These are phyloP conservation scores for Rhizophora mangle DNA, from an alignment of 345 rosid genomes.

Conservation along the genomic window DNA sequence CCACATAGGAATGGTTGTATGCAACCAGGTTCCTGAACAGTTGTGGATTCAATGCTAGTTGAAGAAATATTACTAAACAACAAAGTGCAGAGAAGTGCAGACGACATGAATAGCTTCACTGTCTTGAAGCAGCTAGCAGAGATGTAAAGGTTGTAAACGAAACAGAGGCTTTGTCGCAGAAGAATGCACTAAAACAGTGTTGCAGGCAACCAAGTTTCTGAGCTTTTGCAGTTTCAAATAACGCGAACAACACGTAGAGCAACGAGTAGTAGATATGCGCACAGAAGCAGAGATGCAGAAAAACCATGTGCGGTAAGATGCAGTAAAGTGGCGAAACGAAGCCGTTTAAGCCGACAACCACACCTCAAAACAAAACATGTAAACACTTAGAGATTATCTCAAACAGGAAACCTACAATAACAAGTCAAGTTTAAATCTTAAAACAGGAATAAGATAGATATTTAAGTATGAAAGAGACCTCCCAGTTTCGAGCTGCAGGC, in stretches of 20 bases:
- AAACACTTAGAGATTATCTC: conserved; percentile 42
- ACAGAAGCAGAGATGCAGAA: conserved; percentile 46
- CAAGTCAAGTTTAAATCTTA: conserved; percentile 22
- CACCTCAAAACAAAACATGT: conserved; percentile 64
- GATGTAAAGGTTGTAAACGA: conserved; percentile 4
- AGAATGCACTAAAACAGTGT: conserved; percentile 20
- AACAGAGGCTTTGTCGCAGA: conserved; percentile 38
- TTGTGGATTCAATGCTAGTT: conserved; percentile 19
- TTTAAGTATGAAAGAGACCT: conserved; percentile 53
- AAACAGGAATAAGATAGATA: conserved; percentile 32
- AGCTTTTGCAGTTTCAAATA: conserved; percentile 24
- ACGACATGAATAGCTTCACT: conserved; percentile 24
- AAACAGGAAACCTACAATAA: conserved; percentile 22
- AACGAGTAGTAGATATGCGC: conserved; percentile 35
- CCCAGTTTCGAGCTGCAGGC: conserved; percentile 45
- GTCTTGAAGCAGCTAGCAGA: conserved; percentile 27
- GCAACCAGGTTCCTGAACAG: conserved; percentile 6
- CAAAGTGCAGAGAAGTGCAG: conserved; percentile 22
- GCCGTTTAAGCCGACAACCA: conserved; percentile 50
- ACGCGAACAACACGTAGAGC: conserved; percentile 36
- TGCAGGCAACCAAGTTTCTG: conserved; percentile 19
- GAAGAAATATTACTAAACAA: conserved; percentile 13
- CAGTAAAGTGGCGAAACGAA: conserved; percentile 54
- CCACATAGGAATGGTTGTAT: not conserved
- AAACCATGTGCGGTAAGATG: conserved; percentile 52